phyloP scores from a whole-genome alignment of 2,329 filamentous ascomycete genomes.

The Harringtonia aguacate region DNA sequence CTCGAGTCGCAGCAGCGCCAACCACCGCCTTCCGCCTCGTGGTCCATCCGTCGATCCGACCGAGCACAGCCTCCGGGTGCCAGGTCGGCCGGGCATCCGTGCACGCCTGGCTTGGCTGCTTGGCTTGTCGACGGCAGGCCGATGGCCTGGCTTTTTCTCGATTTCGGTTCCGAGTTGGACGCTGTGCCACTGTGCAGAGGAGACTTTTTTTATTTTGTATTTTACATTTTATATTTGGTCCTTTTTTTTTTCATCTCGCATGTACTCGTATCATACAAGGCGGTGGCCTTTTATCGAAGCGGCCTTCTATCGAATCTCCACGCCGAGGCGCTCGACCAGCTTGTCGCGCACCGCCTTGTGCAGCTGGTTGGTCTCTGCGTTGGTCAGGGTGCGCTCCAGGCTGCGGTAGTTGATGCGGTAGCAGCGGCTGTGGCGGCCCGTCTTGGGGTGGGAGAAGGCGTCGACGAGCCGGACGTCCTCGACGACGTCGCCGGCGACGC shows the following conservation, averaged over 20 bases:
- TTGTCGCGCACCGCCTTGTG: conserved; percentile 57
- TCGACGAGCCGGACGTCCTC: conserved; percentile 83
- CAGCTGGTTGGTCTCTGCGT: conserved; percentile 64
- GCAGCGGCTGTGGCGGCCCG: conserved; percentile 71
- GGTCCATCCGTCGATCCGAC: no score
- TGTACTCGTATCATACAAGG: background rate
- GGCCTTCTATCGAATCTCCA: conserved; percentile 56
- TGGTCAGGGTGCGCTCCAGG: conserved; percentile 81
- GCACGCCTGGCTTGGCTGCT: no score
- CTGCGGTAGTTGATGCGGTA: conserved; percentile 93
- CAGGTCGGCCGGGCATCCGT: no score
- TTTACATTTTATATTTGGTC: no score
- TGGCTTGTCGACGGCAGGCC: no score
- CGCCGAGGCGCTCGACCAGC: conserved; percentile 61
- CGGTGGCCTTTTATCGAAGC: background rate
- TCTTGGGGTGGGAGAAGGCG: conserved; percentile 81
- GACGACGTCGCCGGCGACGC: conserved; percentile 69
- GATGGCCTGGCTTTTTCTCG: no score
- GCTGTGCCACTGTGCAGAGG: no score
- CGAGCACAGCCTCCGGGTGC: no score
- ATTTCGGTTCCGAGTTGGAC: no score
- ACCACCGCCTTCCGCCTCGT: no score
- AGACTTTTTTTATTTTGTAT: no score
- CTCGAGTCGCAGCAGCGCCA: no score
- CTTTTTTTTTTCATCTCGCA: background rate